Conservation (phyloP, 1,139 yeast species). For the Hyphopichia buzzinii region DNA sequence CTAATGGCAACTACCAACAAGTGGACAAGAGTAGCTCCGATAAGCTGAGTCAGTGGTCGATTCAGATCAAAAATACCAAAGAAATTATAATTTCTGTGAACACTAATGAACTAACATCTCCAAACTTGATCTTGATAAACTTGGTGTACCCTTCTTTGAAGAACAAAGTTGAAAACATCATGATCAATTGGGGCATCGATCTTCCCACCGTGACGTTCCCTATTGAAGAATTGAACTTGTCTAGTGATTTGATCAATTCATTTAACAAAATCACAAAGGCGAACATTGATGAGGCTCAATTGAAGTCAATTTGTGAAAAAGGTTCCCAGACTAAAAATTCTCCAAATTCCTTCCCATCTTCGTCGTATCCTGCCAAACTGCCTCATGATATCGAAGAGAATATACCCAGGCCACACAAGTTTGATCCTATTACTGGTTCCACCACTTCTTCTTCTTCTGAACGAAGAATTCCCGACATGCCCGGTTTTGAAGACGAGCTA, state of each 20-base stretch:
- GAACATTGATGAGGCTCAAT: not conserved
- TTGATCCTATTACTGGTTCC: not conserved
- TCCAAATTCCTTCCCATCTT: not conserved
- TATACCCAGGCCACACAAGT: not conserved
- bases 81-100: slow-evolving; percentile 14
- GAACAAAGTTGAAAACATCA: slow-evolving; percentile 18
- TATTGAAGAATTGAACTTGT: slow-evolving; percentile 20
- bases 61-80: slow-evolving; percentile 11
- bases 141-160: slow-evolving; percentile 11
- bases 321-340: not conserved
- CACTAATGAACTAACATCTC: slow-evolving; percentile 12
- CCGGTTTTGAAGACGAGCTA: slow-evolving; percentile 59
- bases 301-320: not conserved
- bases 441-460: not conserved
- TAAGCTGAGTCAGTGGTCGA: slow-evolving; percentile 15
- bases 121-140: slow-evolving; percentile 5
- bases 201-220: slow-evolving; percentile 22
- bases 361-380: not conserved
- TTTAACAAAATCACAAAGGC: slow-evolving; percentile 15
- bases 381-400: not conserved
- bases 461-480: slow-evolving; percentile 35
- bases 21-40: slow-evolving; percentile 10
- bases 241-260: slow-evolving; percentile 20
- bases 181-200: slow-evolving; percentile 25
- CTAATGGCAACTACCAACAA: not conserved